These are phyloP conservation scores for Biscogniauxia sp. DNA, from an alignment of 2,329 filamentous ascomycete species.

Conservation along the genomic window DNA sequence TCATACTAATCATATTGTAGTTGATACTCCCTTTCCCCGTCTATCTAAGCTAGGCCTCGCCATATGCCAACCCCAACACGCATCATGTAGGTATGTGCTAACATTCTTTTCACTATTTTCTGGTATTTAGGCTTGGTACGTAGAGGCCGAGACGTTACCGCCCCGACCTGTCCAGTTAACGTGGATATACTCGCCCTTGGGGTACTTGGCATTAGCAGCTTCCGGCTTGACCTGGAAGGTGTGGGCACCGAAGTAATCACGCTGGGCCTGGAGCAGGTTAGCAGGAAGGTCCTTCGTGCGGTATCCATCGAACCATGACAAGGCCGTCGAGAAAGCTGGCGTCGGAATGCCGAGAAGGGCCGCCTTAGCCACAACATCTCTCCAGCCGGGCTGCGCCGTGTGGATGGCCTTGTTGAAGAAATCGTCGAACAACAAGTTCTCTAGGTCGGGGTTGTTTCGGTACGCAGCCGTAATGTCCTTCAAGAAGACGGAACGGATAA, in stretches of 20 bases:
- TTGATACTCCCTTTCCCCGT: constrained; percentile 20
- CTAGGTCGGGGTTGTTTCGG: constrained; percentile 87
- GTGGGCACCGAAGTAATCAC: constrained; percentile 98
- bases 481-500: constrained; percentile 99
- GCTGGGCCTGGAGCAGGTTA: constrained; percentile 97
- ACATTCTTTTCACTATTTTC: constrained; percentile 5
- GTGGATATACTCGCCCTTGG: constrained; percentile 84
- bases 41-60: constrained; percentile 23
- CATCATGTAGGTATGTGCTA: constrained; percentile 14
- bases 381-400: constrained; percentile 90
- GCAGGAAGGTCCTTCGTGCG: constrained; percentile 94
- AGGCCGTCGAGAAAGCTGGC: constrained; percentile 92
- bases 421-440: constrained; percentile 97
- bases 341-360: constrained; percentile 94
- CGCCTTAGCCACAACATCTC: constrained; percentile 86
- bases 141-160: constrained; percentile 94
- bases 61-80: constrained; percentile 15
- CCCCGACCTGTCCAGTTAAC: constrained; percentile 99
- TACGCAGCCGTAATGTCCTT: constrained; percentile 99
- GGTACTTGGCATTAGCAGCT: constrained; percentile 73
- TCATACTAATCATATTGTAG: not conserved
- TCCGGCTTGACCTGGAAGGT: constrained; percentile 88
- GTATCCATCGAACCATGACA: constrained; percentile 99
- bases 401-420: constrained; percentile 99
- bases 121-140: constrained; percentile 80